Percentiles rank a stretch among this genome's conserved stretches.
Evolutionary conservation across 73 alveolate genomes (phyloP).

Genomic region (Symbiodinium natans): DNA sequence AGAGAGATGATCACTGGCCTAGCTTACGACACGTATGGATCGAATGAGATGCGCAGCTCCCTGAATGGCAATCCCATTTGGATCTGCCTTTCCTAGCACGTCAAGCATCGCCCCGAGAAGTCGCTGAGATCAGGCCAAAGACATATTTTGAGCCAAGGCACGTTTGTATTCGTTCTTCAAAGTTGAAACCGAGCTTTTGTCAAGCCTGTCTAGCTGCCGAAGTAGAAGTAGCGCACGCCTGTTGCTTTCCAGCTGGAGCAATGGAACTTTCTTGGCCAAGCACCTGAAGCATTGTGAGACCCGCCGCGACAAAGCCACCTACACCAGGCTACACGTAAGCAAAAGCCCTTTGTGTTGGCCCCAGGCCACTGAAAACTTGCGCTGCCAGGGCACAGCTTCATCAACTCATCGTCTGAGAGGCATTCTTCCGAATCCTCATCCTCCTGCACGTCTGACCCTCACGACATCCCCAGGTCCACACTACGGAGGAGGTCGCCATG

Average conservation of each 20-base stretch:
- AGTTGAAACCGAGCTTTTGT: conserved; percentile 36
- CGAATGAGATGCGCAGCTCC: too few relatives aligned
- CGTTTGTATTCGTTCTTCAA: conserved; percentile 60
- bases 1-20: too few relatives aligned
- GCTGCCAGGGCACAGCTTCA: conserved; percentile 6
- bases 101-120: too few relatives aligned
- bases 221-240: conserved; percentile 40
- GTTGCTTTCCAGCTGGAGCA: conserved; percentile 58
- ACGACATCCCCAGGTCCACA: not conserved
- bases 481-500: not conserved
- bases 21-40: too few relatives aligned
- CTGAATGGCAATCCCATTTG: too few relatives aligned
- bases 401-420: conserved; percentile 57
- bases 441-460: conserved; percentile 31
- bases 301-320: not conserved
- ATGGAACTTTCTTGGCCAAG: conserved; percentile 74
- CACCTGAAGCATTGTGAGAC: not conserved
- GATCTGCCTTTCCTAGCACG: too few relatives aligned
- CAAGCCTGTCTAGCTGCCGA: conserved; percentile 64
- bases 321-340: not conserved
- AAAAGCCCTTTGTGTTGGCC: not conserved
- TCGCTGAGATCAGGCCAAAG: too few relatives aligned
- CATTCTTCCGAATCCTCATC: not conserved
- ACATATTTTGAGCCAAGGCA: not conserved
- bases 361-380: not conserved